Evolutionary conservation across 345 rosid genomes (phyloP).

Genomic region (Salix koriyanagi): DNA sequence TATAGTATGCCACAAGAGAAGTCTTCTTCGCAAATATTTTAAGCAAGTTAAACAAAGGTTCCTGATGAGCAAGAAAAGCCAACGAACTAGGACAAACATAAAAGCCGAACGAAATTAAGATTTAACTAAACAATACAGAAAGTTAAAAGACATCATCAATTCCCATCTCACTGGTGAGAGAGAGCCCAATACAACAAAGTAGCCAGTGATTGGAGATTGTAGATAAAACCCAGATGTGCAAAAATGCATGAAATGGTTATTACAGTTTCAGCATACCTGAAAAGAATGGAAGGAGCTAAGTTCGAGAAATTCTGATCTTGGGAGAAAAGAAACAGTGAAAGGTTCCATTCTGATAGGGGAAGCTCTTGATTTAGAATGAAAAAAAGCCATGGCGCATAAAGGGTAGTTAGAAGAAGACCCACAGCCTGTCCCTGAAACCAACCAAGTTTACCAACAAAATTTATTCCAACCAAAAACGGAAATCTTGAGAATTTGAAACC

Average conservation of each 20-base stretch:
- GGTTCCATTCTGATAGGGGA: conserved; percentile 22
- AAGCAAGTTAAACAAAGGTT: neutral
- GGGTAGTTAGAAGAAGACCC: neutral
- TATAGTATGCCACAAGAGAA: neutral
- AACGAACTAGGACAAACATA: neutral
- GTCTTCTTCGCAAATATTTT: too few species aligned
- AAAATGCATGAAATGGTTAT: neutral
- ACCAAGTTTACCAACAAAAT: neutral
- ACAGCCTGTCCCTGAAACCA: conserved; percentile 10
- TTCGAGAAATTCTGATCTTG: conserved; percentile 22
- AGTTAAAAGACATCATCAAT: neutral
- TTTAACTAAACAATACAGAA: too few species aligned
- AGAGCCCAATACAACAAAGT: neutral
- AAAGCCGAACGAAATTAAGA: neutral
- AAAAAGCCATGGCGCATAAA: conserved; percentile 10
- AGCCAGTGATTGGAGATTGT: neutral
- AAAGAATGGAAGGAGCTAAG: conserved; percentile 42
- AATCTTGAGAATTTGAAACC: neutral
- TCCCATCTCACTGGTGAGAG: neutral
- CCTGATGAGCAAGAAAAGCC: neutral
- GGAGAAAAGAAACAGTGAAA: conserved; percentile 20
- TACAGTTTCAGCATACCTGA: conserved; percentile 33
- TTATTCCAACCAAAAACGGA: neutral
- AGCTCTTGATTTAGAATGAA: conserved; percentile 13
- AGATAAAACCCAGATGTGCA: neutral